phyloP scores from a whole-genome alignment of 495 filamentous ascomycete species.

The Daldinia decipiens region DNA sequence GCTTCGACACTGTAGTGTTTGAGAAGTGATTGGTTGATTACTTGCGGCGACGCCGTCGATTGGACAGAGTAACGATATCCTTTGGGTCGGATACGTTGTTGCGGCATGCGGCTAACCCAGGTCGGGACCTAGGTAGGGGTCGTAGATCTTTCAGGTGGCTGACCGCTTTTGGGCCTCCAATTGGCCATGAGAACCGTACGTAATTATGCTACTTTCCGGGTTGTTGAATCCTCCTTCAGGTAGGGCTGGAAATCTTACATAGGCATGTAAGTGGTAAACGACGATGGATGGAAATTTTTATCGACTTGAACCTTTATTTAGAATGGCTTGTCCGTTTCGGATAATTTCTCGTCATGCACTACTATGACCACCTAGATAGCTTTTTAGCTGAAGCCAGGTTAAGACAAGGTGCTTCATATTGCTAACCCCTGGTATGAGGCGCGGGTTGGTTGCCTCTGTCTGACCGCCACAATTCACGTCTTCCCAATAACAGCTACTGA shows the following conservation, averaged over 20 bases:
- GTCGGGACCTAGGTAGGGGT: not conserved
- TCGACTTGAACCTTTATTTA: constrained; percentile 7
- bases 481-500: not conserved
- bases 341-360: not conserved
- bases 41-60: constrained; percentile 9
- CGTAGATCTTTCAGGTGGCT: not conserved
- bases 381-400: not conserved
- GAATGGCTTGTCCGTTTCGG: not conserved
- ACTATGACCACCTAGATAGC: not conserved
- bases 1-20: not conserved
- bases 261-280: not conserved
- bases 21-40: not conserved
- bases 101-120: not conserved
- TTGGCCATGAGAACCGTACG: constrained; percentile 1
- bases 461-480: not conserved
- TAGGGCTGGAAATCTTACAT: constrained; percentile 2
- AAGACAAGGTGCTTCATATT: not conserved
- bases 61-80: not conserved
- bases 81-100: constrained; percentile 5
- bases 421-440: not conserved
- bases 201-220: not conserved
- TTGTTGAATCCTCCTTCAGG: constrained; percentile 13
- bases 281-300: not conserved
- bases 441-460: not conserved
- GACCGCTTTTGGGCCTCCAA: constrained; percentile 8